Evolutionary conservation across 2,329 filamentous ascomycete species (phyloP).

Genomic region (Verticillium albo-atrum): DNA sequence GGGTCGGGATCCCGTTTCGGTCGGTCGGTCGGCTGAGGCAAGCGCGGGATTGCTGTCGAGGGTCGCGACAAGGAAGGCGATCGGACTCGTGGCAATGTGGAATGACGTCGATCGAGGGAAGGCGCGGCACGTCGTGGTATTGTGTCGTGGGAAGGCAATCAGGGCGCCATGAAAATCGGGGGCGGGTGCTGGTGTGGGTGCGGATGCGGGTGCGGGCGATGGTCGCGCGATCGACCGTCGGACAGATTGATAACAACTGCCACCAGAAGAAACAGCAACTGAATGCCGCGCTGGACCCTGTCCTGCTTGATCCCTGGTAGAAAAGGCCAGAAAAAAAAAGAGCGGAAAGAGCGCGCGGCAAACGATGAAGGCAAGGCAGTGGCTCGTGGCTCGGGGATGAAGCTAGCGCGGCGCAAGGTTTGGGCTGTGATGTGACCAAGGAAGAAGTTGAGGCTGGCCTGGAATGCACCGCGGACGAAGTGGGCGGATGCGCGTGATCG

Average conservation of each 20-base stretch:
- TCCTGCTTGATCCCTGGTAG: background rate
- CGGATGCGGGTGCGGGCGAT: background rate
- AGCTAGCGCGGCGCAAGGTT: conserved; percentile 1
- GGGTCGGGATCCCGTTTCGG: background rate
- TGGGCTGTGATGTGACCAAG: background rate
- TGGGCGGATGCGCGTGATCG: conserved; percentile 4
- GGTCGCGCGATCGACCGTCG: conserved; percentile 14
- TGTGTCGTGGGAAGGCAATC: conserved; percentile 11
- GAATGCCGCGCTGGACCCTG: background rate
- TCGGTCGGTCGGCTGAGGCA: background rate
- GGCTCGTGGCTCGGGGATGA: background rate
- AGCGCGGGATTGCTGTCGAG: background rate
- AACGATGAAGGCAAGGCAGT: background rate
- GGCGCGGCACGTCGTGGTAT: conserved; percentile 3
- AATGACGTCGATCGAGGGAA: background rate
- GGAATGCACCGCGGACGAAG: background rate
- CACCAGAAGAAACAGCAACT: background rate
- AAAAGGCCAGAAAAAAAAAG: background rate
- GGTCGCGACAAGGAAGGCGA: background rate
- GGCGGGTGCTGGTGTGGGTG: conserved; percentile 9
- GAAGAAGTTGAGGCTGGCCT: conserved; percentile 4
- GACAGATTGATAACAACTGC: background rate
- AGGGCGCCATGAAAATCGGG: conserved; percentile 14
- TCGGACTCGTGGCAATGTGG: background rate
- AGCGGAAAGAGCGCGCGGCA: background rate